Base-by-base conservation (phyloP, 225 moss, liverwort and hornwort species). In the Anthoceros angustus region DNA sequence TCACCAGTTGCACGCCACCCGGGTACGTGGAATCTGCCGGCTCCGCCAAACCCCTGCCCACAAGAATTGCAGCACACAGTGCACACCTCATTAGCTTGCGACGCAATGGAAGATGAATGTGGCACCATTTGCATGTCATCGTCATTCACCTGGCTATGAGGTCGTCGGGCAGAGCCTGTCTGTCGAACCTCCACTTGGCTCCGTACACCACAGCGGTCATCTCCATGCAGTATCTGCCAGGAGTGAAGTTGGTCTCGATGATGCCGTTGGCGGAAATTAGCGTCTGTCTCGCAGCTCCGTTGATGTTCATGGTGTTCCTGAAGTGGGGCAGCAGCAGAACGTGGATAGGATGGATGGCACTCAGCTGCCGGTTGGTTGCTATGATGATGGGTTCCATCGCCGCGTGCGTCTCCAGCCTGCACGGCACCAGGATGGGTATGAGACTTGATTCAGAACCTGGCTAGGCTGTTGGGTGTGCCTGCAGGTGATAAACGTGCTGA, bases 341-440 rank as follows among this genome's bases (percentile, higher is more conserved):
- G 71, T 75, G 72, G 0, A 85, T 67, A 0, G 85, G 85, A 68
- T 85, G 85, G 67, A 85, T 38, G 66, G 73, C 76, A 70, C 85
- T 85, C 12, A 85, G 66, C 39, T 70, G 72, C 0, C 85, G 76
- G 48, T 80, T 77, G 8, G 75, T 61, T 8, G 72, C 8, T 24
- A 85, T 78, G 41, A 85, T 74, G 41, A 68, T 62, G 9, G 85
- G 70, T 62, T 85, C 82, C 5, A 78, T 82, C 55, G 76, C 77
- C 0, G 78, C 80, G 20, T 82, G 84, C 38, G 79, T 77, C 6
- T 63, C 63, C 0, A 75, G 25, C 72, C 83, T 80, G 73, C 67
- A 70, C 16, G 39, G 42, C 15, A 42, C 23, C 25, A 66, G 4
- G 3, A n/a, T n/a, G n/a, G n/a, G n/a, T n/a, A n/a, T n/a, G n/a